phyloP scores from a whole-genome alignment of 768 basidiomycete genomes.

The Gloeopeniophorella convolvens region DNA sequence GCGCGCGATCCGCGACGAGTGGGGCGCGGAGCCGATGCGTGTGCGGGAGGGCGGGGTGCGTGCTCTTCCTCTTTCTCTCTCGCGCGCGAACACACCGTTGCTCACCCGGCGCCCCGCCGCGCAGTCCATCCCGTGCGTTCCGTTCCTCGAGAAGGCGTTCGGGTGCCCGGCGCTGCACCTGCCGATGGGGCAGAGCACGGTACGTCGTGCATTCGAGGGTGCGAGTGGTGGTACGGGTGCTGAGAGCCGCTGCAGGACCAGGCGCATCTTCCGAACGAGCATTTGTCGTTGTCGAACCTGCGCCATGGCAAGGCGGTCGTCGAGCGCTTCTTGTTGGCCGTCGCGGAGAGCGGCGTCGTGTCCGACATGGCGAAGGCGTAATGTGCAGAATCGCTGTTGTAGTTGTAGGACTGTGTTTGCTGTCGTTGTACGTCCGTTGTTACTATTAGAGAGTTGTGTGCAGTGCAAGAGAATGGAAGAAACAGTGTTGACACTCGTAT shows the following conservation, averaged over 20 bases:
- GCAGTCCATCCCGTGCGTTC: conserved; percentile 90
- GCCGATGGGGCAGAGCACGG: conserved; percentile 89
- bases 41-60: conserved; percentile 91
- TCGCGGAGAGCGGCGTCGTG: conserved; percentile 30
- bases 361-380: not conserved
- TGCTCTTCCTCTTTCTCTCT: not conserved
- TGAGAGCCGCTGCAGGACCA: conserved; percentile 51
- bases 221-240: not conserved
- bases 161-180: conserved; percentile 85
- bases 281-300: conserved; percentile 80
- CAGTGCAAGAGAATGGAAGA: no score
- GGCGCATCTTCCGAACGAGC: conserved; percentile 91
- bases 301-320: conserved; percentile 70
- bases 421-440: no score
- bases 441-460: no score
- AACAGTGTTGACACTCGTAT: no score
- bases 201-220: no score
- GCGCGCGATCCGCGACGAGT: conserved; percentile 74
- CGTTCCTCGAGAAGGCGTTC: conserved; percentile 90
- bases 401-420: no score
- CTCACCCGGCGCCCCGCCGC: not conserved
- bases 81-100: not conserved
- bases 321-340: conserved; percentile 61
- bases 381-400: no score
- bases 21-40: conserved; percentile 78